Conservation (phyloP, 192 early-diverging fungal genomes). For the Coemansia sp. region DNA sequence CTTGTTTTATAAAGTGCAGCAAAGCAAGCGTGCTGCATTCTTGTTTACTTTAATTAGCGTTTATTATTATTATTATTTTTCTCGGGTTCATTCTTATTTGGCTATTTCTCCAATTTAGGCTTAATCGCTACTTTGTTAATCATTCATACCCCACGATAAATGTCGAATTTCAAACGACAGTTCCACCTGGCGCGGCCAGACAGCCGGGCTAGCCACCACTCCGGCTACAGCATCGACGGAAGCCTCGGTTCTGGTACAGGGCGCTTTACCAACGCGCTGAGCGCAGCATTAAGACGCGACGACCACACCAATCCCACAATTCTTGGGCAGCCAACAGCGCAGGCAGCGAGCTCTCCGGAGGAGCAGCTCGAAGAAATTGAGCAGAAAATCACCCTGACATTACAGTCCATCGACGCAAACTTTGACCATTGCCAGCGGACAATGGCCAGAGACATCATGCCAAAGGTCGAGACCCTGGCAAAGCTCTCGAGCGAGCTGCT, state of each 20-base stretch:
- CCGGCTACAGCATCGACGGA: conserved; percentile 1
- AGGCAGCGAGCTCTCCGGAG: conserved; percentile 18
- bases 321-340: conserved; percentile 1
- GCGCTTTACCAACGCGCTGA: conserved; percentile 35
- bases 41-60: neutral
- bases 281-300: conserved; percentile 37
- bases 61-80: too few relatives aligned
- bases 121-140: too few relatives aligned
- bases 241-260: conserved; percentile 18
- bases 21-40: neutral
- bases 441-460: conserved; percentile 51
- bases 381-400: conserved; percentile 50
- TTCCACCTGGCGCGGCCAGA: conserved; percentile 24
- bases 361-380: conserved; percentile 53
- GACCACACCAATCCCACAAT: conserved; percentile 15
- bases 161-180: conserved; percentile 26
- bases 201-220: conserved; percentile 17
- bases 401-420: conserved; percentile 54
- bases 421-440: conserved; percentile 54
- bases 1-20: too few relatives aligned
- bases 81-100: too few relatives aligned
- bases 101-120: too few relatives aligned
- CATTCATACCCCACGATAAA: neutral
- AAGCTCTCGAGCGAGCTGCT: conserved; percentile 44
- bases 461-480: conserved; percentile 45